Base-by-base conservation (phyloP, 192 early-diverging fungal genomes). In the Coemansia sp. region DNA sequence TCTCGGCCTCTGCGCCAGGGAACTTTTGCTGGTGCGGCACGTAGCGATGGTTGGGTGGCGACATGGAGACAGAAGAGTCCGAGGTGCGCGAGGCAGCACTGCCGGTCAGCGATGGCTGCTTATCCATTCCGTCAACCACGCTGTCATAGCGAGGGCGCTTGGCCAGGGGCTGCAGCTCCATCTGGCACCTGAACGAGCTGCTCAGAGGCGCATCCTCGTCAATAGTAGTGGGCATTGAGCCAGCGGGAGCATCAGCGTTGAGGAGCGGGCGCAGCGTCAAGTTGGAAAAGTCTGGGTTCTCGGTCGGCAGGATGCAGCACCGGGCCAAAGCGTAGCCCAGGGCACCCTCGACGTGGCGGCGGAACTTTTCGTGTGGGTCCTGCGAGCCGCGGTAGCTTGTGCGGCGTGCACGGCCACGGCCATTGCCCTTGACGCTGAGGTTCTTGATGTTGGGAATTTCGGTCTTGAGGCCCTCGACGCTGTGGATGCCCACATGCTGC, bases 401-500 rank as follows among this genome's bases (percentile, higher is more conserved):
- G 63, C 82, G 82, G n/a, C 82, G 82, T 11, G 78, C 78, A 42
- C 82, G 71, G 24, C 82, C 82, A 20, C 85, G 85, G 10, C 85
- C 85, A 52, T 79, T 79, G 51, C 80, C 78, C 42, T 72, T 75
- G 67, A 64, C 52, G 67, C 76, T 83, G 15, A 77, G 72, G 60
- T 86, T 86, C 72, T 81, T 79, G 70, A 86, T 83, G 66, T 81
- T 79, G 34, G 85, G 80, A n/a, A 83, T 78, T 54, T 75, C 75
- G 64, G 85, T 80, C 67, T 86, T 81, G 36, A 22, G 51, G 15
- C 85, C 85, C 31, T 83, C 78, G 63, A 78, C 41, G 34, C 57
- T 79, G 71, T 93, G 91, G 40, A 90, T 93, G 49, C 91, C 90
- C 11, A 90, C 91, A 57, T 93, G 91, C 70, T 93, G 91, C 82